Percentiles rank a stretch among this genome's conserved stretches.
phyloP scores from a whole-genome alignment of 495 filamentous ascomycete genomes.

The Thermothielavioides terrestris region DNA sequence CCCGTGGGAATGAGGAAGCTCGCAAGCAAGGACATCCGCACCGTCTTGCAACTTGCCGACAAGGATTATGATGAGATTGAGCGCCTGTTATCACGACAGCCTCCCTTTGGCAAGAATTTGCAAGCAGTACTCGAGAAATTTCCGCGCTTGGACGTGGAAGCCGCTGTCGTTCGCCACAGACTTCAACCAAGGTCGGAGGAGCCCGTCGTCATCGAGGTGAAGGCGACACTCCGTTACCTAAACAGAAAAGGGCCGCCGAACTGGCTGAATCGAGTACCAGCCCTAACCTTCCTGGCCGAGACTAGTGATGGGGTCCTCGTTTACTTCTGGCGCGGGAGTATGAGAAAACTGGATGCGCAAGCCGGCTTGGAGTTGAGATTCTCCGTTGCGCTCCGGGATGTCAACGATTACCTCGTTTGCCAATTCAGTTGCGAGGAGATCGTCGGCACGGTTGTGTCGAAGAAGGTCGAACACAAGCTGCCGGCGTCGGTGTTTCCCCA shows the following conservation, averaged over 20 bases:
- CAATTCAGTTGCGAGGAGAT: conserved; percentile 85
- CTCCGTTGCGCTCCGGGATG: conserved; percentile 44
- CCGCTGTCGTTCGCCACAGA: conserved; percentile 23
- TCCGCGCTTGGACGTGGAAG: conserved; percentile 57
- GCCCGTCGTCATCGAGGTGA: conserved; percentile 51
- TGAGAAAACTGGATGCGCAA: conserved; percentile 52
- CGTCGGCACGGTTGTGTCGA: conserved; percentile 65
- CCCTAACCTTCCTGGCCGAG: conserved; percentile 68
- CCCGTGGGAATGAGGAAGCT: conserved; percentile 70
- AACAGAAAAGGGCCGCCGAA: conserved; percentile 55
- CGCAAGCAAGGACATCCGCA: conserved; percentile 58
- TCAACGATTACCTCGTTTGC: conserved; percentile 55
- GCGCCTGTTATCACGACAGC: conserved; percentile 63
- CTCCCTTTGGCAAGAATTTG: conserved; percentile 71
- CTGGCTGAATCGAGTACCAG: conserved; percentile 55
- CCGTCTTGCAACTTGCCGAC: conserved; percentile 60
- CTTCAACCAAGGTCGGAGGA: conserved; percentile 10
- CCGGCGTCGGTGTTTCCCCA: conserved; percentile 46
- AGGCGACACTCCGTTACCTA: conserved; percentile 60
- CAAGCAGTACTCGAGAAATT: conserved; percentile 58
- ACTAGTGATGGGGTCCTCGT: conserved; percentile 63
- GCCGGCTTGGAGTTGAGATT: conserved; percentile 53
- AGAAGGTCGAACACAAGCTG: conserved; percentile 54
- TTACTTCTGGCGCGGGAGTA: conserved; percentile 70
- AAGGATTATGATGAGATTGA: conserved; percentile 67